Percentiles rank a stretch among this genome's conserved stretches.
These are phyloP conservation scores for Russula abietina DNA, from an alignment of 768 basidiomycete species.

Conservation along the genomic window DNA sequence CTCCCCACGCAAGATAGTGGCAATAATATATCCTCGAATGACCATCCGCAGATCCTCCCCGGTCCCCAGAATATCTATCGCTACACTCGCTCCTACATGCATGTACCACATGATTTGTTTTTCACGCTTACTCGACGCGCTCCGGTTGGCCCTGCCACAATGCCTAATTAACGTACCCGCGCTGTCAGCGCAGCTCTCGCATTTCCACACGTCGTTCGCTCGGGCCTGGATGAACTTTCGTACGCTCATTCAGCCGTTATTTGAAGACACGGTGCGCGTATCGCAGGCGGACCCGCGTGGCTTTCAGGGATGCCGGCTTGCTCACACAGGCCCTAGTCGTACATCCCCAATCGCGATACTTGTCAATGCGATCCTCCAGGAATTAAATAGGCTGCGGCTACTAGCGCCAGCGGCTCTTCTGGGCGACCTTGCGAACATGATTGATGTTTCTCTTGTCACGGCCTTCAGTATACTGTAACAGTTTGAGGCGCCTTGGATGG, in stretches of 20 bases:
- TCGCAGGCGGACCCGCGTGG: slow-evolving; percentile 26
- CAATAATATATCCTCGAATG: too few species aligned
- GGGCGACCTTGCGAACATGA: slow-evolving; percentile 39
- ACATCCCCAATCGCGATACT: slow-evolving; percentile 64
- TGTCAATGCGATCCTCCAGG: slow-evolving; percentile 62
- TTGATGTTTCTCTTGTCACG: slow-evolving; percentile 47
- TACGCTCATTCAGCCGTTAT: slow-evolving; percentile 38
- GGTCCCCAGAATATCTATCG: too few species aligned
- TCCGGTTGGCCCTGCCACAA: slow-evolving; percentile 59
- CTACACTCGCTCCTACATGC: slow-evolving; percentile 55
- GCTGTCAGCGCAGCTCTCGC: slow-evolving; percentile 74
- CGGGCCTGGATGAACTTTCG: slow-evolving; percentile 89
- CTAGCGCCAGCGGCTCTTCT: slow-evolving; percentile 63
- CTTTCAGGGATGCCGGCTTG: slow-evolving; percentile 21
- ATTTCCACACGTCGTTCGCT: slow-evolving; percentile 52
- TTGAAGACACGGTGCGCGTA: slow-evolving; percentile 48
- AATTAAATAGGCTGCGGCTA: slow-evolving; percentile 75
- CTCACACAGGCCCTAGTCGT: slow-evolving; percentile 58
- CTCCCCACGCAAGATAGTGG: slow-evolving; percentile 20
- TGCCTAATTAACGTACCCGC: slow-evolving; percentile 41
- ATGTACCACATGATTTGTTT: slow-evolving; percentile 56
- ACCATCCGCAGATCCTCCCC: too few species aligned
- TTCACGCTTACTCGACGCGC: slow-evolving; percentile 61
- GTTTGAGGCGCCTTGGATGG: slow-evolving; percentile 31
- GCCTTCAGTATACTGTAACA: slow-evolving; percentile 43